Evolutionary conservation across 2,329 filamentous ascomycete genomes (phyloP).

Genomic region (Neospermospora avenae): DNA sequence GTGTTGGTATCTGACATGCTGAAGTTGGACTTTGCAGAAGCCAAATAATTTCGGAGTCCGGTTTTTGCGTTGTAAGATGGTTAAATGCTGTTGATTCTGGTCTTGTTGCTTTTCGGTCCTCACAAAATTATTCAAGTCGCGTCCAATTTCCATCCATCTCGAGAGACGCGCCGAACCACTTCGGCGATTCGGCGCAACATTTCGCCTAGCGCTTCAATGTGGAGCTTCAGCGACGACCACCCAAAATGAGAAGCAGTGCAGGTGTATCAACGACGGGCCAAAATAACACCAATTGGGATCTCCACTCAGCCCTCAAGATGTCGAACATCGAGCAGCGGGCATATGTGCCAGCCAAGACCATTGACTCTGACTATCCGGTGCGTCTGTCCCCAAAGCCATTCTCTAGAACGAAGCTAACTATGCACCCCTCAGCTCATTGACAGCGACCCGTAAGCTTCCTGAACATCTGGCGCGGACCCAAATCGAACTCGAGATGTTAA

Average conservation of each 20-base stretch:
- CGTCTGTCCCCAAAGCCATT: slow-evolving; percentile 38
- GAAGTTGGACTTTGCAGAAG: neutral
- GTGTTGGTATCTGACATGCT: slow-evolving; percentile 19
- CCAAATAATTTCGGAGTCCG: neutral
- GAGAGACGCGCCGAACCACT: slow-evolving; percentile 5
- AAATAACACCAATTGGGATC: slow-evolving; percentile 31
- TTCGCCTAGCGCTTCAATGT: slow-evolving; percentile 17
- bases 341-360: slow-evolving; percentile 72
- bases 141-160: neutral
- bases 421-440: slow-evolving; percentile 78
- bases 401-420: slow-evolving; percentile 31
- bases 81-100: neutral
- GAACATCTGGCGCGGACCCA: slow-evolving; percentile 8
- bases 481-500: slow-evolving; percentile 29
- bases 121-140: neutral
- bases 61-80: slow-evolving; percentile 17
- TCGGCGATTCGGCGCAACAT: neutral
- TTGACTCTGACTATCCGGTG: slow-evolving; percentile 85
- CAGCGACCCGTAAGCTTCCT: slow-evolving; percentile 81
- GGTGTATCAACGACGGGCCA: neutral
- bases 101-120: neutral
- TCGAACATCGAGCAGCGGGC: slow-evolving; percentile 39
- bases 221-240: slow-evolving; percentile 20
- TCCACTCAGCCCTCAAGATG: slow-evolving; percentile 33
- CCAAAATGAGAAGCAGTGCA: neutral